Conservation (phyloP, 1,284 basidiomycete genomes). For the Volvariella surrecta region DNA sequence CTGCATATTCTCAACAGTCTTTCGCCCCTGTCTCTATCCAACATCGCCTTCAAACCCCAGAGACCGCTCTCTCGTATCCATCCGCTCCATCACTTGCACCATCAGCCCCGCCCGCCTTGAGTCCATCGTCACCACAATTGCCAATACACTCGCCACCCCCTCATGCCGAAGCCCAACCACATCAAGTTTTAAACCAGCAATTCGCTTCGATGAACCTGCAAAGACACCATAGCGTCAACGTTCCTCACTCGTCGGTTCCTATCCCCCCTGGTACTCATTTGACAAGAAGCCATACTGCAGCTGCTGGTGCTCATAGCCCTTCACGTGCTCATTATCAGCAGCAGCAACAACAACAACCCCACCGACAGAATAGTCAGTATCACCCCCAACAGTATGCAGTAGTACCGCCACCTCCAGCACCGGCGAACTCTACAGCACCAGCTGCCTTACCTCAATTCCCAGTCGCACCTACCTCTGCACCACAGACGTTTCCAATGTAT, state of each 20-base stretch:
- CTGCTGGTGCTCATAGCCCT: constrained; percentile 23
- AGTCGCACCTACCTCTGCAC: constrained; percentile 54
- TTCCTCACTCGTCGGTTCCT: too few relatives aligned
- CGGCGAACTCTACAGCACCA: constrained; percentile 13
- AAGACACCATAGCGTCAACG: too few relatives aligned
- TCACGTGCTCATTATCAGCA: constrained; percentile 17
- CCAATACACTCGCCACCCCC: constrained; percentile 5
- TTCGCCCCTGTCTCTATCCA: constrained; percentile 6
- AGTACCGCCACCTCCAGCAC: constrained; percentile 20
- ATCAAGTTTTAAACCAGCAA: constrained; percentile 3
- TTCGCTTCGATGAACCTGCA: background rate
- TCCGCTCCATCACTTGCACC: constrained; percentile 5
- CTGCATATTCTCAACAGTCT: constrained; percentile 8
- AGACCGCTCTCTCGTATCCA: constrained; percentile 3
- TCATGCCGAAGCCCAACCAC: too few relatives aligned
- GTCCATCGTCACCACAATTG: constrained; percentile 5
- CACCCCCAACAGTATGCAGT: constrained; percentile 8
- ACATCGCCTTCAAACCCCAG: constrained; percentile 8
- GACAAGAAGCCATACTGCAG: constrained; percentile 35
- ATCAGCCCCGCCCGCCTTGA: constrained; percentile 7
- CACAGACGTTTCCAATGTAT: constrained; percentile 47
- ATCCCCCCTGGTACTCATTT: constrained; percentile 15
- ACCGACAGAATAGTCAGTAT: constrained; percentile 16
- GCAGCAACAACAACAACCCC: constrained; percentile 17
- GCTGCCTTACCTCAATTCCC: constrained; percentile 54